Evolutionary conservation across 805 yeast species (phyloP), one percentile per base, ranked within the genome.

Genomic region (Candida maris): DNA sequence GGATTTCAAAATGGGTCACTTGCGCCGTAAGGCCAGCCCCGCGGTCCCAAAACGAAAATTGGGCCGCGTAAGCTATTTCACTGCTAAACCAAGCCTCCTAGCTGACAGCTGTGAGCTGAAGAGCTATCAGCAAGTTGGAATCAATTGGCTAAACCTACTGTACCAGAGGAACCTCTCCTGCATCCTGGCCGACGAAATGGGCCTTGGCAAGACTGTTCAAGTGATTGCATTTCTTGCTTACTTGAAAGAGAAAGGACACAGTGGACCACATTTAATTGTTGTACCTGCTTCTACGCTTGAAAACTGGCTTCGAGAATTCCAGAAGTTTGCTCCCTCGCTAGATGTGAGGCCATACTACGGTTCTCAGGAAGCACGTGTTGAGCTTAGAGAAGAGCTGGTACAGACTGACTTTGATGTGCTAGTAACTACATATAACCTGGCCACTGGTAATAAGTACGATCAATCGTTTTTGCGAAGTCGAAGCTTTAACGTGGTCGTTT

Each of bases 181-280:
- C 64, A 93, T 93, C 38, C 67, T 93, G 32, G 99, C 98, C 0
- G 99, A 93, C 64, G 99, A 93, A 59, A 93, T 93, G 99, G 99
- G 95, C 4, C 68, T 93, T 32, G 99, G 99, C 41, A 93, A 93
- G 57, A 93, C 98, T 0, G 84, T 95, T 57, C 97, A 93, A 63
- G 96, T 93, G 21, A 91, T 93, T 62, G 74, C 97, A 6, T 93
- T 93, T 56, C 65, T 93, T 55, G 88, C 97, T 1, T 80, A 83
- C 54, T 70, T 93, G 52, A 86, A 86, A 54, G 81, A 85, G 48
- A 62, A 61, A 19, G 58, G 64, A 5, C 66, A 68, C 32, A 56
- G 59, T 2, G 94, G 95, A 0, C 96, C 96, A 1, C 97, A 93
- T 68, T 66, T 93, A 41, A 84, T 93, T 22, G 93, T 93, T 22